Conservation (phyloP, 2,329 filamentous ascomycete genomes). For the Teratosphaeria nubilosa region DNA sequence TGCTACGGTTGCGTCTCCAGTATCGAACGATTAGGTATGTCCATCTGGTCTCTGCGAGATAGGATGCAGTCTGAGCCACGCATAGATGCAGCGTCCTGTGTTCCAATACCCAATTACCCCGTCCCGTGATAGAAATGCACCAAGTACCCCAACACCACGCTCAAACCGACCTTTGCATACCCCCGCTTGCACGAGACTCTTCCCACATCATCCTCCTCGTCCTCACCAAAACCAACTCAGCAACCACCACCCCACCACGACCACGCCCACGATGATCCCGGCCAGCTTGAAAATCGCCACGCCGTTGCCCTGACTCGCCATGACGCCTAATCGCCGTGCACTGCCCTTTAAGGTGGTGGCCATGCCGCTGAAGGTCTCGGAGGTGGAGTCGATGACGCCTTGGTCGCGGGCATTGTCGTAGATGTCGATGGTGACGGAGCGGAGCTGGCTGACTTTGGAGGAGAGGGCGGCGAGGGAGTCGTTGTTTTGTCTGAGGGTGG, state of each 20-base stretch:
- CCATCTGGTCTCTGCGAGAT: too few species aligned
- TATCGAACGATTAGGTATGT: too few species aligned
- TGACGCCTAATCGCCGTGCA: constrained; percentile 69
- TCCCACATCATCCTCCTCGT: background rate
- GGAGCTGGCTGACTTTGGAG: constrained; percentile 80
- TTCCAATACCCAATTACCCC: background rate
- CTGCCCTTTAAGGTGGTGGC: constrained; percentile 72
- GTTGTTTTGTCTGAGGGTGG: constrained; percentile 86
- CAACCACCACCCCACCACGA: constrained; percentile 68
- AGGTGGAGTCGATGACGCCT: constrained; percentile 76
- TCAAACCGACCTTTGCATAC: background rate
- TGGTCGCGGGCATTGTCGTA: constrained; percentile 92
- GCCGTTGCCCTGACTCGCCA: constrained; percentile 85
- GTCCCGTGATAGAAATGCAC: too few species aligned
- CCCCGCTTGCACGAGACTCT: background rate
- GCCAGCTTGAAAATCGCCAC: constrained; percentile 83
- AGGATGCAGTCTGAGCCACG: background rate
- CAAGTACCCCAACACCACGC: background rate
- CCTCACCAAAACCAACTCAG: constrained; percentile 25
- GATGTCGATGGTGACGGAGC: constrained; percentile 92
- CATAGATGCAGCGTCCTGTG: background rate
- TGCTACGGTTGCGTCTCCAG: too few species aligned
- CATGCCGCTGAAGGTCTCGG: constrained; percentile 86
- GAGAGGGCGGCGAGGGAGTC: constrained; percentile 84
- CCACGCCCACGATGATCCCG: constrained; percentile 63